Base-by-base conservation (phyloP, 306 rosid species). In the Purshia tridentata region DNA sequence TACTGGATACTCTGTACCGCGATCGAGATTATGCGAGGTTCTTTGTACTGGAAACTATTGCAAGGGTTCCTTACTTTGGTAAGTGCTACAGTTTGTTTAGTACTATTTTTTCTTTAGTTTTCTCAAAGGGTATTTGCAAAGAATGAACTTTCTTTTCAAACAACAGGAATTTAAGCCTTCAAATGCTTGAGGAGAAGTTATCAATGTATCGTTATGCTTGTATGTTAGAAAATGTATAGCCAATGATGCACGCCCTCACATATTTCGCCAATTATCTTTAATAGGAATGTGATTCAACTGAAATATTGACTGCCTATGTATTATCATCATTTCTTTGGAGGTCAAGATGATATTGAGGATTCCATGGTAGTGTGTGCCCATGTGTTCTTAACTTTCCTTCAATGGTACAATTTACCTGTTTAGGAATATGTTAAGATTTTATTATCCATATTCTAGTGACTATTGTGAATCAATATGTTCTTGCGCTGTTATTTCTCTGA, bases 21-120 rank as follows among this genome's bases (percentile, higher is more conserved):
- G 93, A 94, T 77, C 87, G 99, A 72, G 4, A 89, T 75, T 94
- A 90, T 78, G 93, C 99, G 14, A 88, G 99, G 85, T 94, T 94
- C 86, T 94, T 75, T 70, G 99, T 94, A 55, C 87, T 94, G 74
- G 98, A 94, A 82, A 94, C 99, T 71, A 94, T 94, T 74, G 99
- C 99, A 3, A 88, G 99, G 83, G 97, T 94, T 73, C 99, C 99
- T 71, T 94, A 94, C 79, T 94, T 94, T 76, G 99, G 99, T 91
- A 72, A 81, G 87, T 82, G 69, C 15, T 75, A 5, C 37, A 19
- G n/a, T 49, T 46, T 63, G 56, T 69, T 81, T 70, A 42, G 13
- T 19, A 10, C 9, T 5, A 44, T 52, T 46, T 45, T 47, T 13
- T 81, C 22, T 23, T 48, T 23, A 55, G 11, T 62, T 15, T 13